Evolutionary conservation across 2,329 filamentous ascomycete species (phyloP).

Genomic region (Epichloe gansuensis): DNA sequence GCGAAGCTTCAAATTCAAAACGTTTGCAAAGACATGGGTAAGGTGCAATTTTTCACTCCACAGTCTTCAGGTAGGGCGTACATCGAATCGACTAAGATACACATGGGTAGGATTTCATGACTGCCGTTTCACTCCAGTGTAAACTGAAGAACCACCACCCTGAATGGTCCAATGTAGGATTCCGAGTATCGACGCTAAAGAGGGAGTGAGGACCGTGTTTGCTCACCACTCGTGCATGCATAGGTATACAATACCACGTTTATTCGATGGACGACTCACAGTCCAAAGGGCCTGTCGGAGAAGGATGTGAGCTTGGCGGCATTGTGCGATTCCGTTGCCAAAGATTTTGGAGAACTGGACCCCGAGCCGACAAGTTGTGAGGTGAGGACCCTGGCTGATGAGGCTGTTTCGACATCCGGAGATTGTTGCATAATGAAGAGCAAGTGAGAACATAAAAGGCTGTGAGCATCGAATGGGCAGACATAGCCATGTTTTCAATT

Average conservation of each 20-base stretch:
- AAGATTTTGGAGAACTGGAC: constrained; percentile 41
- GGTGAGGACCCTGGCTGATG: constrained; percentile 32
- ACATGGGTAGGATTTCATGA: constrained; percentile 56
- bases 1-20: constrained; percentile 50
- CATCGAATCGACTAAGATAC: background rate
- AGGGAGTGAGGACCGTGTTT: background rate
- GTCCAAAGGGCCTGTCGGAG: constrained; percentile 48
- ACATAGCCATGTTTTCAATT: background rate
- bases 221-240: background rate
- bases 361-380: constrained; percentile 21
- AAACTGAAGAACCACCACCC: constrained; percentile 59
- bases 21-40: constrained; percentile 53
- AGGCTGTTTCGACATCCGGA: constrained; percentile 31
- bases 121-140: constrained; percentile 53
- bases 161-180: constrained; percentile 59
- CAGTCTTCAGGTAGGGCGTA: background rate
- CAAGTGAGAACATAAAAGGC: background rate
- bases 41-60: constrained; percentile 9
- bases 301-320: constrained; percentile 50
- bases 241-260: constrained; percentile 58
- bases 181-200: background rate
- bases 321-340: constrained; percentile 47
- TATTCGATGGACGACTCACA: constrained; percentile 63
- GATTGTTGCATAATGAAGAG: constrained; percentile 42
- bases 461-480: background rate